These are phyloP conservation scores for Pterothamnion heteromorphum DNA, from an alignment of 31 red algal genomes.

Conservation along the genomic window DNA sequence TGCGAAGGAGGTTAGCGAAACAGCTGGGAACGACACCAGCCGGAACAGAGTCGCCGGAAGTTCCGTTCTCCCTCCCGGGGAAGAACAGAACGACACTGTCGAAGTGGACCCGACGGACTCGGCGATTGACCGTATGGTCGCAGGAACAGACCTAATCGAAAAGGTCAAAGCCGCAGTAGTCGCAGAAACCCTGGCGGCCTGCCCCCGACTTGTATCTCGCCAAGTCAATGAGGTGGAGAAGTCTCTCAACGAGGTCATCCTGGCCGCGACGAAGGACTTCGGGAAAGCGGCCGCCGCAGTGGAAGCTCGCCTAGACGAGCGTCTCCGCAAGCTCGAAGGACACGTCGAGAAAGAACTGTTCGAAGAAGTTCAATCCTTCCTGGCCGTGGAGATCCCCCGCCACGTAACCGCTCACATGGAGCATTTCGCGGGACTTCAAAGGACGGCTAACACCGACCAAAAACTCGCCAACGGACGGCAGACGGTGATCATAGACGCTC, in stretches of 20 bases:
- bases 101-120: neutral
- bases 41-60: neutral
- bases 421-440: neutral
- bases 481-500: neutral
- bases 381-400: neutral
- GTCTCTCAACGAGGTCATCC: neutral
- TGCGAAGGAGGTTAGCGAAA: too few species aligned
- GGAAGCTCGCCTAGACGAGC: neutral
- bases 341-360: neutral
- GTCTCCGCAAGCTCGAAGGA: neutral
- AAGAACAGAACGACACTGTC: neutral
- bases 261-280: neutral
- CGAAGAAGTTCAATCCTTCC: neutral
- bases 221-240: neutral
- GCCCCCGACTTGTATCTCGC: neutral
- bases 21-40: neutral
- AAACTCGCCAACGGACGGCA: neutral
- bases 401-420: neutral
- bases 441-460: neutral
- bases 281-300: neutral
- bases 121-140: neutral
- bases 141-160: neutral
- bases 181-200: neutral
- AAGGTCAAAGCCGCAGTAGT: neutral
- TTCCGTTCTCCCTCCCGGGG: neutral